Base-by-base conservation (phyloP, 2,329 filamentous ascomycete genomes). In the Trichoderma sp. region DNA sequence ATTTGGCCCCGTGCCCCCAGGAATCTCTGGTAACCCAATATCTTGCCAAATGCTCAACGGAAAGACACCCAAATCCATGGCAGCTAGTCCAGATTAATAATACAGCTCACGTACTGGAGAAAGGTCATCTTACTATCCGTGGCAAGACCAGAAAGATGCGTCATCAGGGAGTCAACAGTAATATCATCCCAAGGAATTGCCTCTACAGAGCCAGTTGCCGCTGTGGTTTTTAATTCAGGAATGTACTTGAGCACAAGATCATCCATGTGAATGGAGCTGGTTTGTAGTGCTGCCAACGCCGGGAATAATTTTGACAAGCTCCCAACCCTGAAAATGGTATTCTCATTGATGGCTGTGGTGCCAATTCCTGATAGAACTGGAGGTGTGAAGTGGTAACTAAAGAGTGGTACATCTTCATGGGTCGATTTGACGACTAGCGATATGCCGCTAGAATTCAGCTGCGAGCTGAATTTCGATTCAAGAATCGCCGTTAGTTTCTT, bases 161-260 rank as follows among this genome's bases (percentile, higher is more conserved):
- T 81, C 1, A 84, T 83, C 9, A 87, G 76, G 24, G 83, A 80
- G 5, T 80, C 80, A 6, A 86, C 76, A 0, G 85, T 87, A 36
- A 88, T 78, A 11, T 84, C 82, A 43, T 86, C 81, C 85, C 85
- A 88, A 56, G 81, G 76, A 2, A 84, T 77, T 1, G 79, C 76
- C 28, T 78, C 76, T 8, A 83, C 76, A 4, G 51, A 43, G 26
- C 11, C 3, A 30, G 34, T 75, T 67, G 8, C 21, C 11, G 15
- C 6, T 1, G 64, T 24, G 3, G 18, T 6, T 11, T 67, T n/a
- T 9, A 67, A 21, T 28, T 57, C 64, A 6, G 51, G 64, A 21
- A 67, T 39, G 14, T 67, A 67, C 15, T 58, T 39, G 7, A 57
- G 18, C 4, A 67, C 51, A 8, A 39, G 26, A 30, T 67, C 64